Base-by-base conservation (phyloP, 2,329 filamentous ascomycete species). In the Xylariaceae sp. region DNA sequence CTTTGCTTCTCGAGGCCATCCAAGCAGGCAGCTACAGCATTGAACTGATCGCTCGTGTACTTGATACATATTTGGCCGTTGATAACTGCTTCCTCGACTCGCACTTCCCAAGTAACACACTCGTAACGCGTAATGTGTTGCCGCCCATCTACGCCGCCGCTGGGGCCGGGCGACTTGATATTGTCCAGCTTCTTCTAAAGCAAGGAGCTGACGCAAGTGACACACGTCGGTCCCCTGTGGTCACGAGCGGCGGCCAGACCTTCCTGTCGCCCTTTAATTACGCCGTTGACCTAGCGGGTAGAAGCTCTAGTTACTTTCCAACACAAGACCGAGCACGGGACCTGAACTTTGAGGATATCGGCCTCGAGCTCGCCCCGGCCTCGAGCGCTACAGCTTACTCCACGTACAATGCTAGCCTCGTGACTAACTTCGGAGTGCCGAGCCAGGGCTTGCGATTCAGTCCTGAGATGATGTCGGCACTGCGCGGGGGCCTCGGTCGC, bases 1-100 rank as follows among this genome's bases (percentile, higher is more conserved):
- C n/a, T n/a, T n/a, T n/a, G n/a, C n/a, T n/a, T n/a, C n/a, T n/a
- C n/a, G n/a, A n/a, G n/a, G n/a, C n/a, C n/a, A n/a, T n/a, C n/a
- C n/a, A n/a, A n/a, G n/a, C n/a, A n/a, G n/a, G n/a, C n/a, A n/a
- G n/a, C n/a, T n/a, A n/a, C n/a, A n/a, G n/a, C n/a, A n/a, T n/a
- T n/a, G n/a, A n/a, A n/a, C n/a, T n/a, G n/a, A n/a, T n/a, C n/a
- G n/a, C n/a, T n/a, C n/a, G n/a, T n/a, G n/a, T n/a, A n/a, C n/a
- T n/a, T n/a, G n/a, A n/a, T n/a, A n/a, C n/a, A n/a, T n/a, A n/a
- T n/a, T n/a, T n/a, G n/a, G n/a, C n/a, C n/a, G n/a, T n/a, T n/a
- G n/a, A n/a, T n/a, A n/a, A n/a, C n/a, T n/a, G n/a, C n/a, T 55
- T 55, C 20, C 18, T 55, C 2, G 42, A 50, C 26, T 46, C 29